Conservation (phyloP, 139 green algal species). For the Auxenochlorella pyrenoidosa region DNA sequence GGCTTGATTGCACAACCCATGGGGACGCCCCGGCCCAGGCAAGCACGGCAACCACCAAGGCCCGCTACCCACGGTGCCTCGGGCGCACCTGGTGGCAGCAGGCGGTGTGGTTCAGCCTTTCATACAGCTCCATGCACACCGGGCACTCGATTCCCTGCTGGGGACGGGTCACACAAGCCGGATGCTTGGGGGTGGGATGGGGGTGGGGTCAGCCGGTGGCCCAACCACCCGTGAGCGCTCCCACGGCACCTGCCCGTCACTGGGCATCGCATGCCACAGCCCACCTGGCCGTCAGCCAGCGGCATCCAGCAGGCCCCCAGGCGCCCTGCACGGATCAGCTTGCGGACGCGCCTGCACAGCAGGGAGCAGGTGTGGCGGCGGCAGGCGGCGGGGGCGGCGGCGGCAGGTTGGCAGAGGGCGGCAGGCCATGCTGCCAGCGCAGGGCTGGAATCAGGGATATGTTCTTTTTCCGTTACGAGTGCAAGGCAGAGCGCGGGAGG, state of each 20-base stretch:
- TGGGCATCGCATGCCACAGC: neutral
- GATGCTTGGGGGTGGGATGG: neutral
- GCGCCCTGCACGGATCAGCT: neutral
- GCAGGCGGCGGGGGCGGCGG: too few species aligned
- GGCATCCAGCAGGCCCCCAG: neutral
- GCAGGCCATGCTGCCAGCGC: too few species aligned
- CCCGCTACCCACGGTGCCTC: neutral
- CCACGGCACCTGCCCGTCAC: neutral
- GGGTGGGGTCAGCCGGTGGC: neutral
- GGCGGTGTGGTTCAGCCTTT: conserved; percentile 22
- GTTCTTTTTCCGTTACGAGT: too few species aligned
- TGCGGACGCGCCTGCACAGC: neutral
- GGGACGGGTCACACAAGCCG: neutral
- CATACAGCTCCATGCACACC: conserved; percentile 14
- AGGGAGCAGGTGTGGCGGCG: too few species aligned
- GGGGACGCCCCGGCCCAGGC: too few species aligned
- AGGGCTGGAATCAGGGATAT: too few species aligned
- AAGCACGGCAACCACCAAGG: too few species aligned
- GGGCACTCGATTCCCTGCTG: conserved; percentile 11
- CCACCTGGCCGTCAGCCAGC: neutral
- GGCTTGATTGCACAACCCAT: too few species aligned
- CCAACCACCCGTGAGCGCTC: neutral
- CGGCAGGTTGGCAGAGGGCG: too few species aligned
- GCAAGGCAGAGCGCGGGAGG: too few species aligned
- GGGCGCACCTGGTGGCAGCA: conserved; percentile 17